These are phyloP conservation scores for Metroxylon sagu DNA, from an alignment of 176 grass and related monocot genomes.

Conservation along the genomic window DNA sequence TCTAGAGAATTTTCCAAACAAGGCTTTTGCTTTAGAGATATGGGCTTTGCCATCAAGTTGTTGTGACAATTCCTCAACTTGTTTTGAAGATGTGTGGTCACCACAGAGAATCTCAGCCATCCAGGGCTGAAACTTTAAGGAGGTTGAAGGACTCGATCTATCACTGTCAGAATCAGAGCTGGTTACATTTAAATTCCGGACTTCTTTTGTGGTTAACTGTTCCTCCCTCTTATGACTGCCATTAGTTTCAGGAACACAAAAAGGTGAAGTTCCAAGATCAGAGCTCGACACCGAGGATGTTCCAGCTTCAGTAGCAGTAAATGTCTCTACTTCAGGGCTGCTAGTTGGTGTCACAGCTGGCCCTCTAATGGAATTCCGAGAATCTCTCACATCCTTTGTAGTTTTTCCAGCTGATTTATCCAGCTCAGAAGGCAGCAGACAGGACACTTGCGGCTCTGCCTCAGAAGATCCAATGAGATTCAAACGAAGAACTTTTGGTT, in stretches of 20 bases:
- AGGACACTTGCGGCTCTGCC: constrained; percentile 37
- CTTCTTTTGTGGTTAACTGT: constrained; percentile 36
- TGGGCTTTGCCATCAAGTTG: constrained; percentile 11
- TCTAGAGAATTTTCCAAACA: constrained; percentile 64
- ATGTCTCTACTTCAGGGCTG: constrained; percentile 75
- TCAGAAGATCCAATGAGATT: constrained; percentile 88
- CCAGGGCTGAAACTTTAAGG: constrained; percentile 73
- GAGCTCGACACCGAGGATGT: constrained; percentile 95
- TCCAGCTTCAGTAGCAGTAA: constrained; percentile 77
- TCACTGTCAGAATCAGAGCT: constrained; percentile 86
- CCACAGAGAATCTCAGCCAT: constrained; percentile 50
- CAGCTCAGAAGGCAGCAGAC: constrained; percentile 21
- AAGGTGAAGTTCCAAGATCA: constrained; percentile 82
- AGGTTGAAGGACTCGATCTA: constrained; percentile 45
- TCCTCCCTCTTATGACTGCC: constrained; percentile 48
- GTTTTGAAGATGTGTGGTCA: constrained; percentile 40
- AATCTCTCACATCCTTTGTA: constrained; percentile 36
- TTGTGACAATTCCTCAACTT: constrained; percentile 25
- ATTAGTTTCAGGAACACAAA: constrained; percentile 64
- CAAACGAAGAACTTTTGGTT: constrained; percentile 94
- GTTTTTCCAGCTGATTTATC: constrained; percentile 35
- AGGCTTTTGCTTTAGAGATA: constrained; percentile 50
- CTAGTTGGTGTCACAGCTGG: constrained; percentile 85
- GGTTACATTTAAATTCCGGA: constrained; percentile 39
- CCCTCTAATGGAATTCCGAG: constrained; percentile 48